Evolutionary conservation across 2,329 filamentous ascomycete genomes (phyloP).

Genomic region (Fusarium oxysporum): DNA sequence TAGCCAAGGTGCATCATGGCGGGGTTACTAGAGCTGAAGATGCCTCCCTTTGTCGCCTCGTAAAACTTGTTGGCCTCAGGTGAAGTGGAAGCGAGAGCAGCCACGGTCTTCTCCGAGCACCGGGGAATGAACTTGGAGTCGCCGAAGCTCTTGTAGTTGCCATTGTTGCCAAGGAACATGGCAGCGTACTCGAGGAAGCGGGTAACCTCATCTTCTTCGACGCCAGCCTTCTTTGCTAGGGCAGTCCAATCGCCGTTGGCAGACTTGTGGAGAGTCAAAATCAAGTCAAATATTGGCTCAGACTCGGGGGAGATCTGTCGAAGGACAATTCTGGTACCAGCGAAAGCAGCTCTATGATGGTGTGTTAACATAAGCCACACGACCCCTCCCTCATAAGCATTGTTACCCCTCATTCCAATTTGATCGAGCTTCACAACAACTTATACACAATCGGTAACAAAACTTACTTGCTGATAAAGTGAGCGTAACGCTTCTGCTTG

Average conservation of each 20-base stretch:
- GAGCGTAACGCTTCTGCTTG: conserved; percentile 88
- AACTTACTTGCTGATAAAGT: conserved; percentile 84
- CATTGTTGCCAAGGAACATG: conserved; percentile 82
- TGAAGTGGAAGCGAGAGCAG: conserved; percentile 71
- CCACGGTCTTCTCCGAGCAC: conserved; percentile 71
- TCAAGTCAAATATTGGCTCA: conserved; percentile 84
- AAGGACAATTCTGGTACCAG: conserved; percentile 81
- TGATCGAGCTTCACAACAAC: background rate
- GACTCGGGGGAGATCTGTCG: conserved; percentile 86
- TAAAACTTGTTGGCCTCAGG: conserved; percentile 73
- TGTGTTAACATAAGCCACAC: conserved; percentile 17
- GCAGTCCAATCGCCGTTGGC: conserved; percentile 77
- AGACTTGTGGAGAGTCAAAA: conserved; percentile 75
- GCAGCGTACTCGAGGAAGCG: conserved; percentile 81
- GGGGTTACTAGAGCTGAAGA: conserved; percentile 75
- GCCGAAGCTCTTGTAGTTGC: conserved; percentile 90
- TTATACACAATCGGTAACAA: background rate
- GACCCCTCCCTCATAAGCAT: conserved; percentile 22
- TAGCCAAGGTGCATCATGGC: conserved; percentile 81
- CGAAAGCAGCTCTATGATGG: conserved; percentile 73
- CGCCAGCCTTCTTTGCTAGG: conserved; percentile 71
- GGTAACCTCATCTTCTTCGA: conserved; percentile 72
- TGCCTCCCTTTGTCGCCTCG: conserved; percentile 75
- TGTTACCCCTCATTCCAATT: conserved; percentile 17
- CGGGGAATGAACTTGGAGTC: conserved; percentile 86